Percentiles rank a stretch among this genome's conserved stretches.
These are phyloP conservation scores for Cladobotryum protrusum DNA, from an alignment of 2,329 filamentous ascomycete genomes.

Conservation along the genomic window DNA sequence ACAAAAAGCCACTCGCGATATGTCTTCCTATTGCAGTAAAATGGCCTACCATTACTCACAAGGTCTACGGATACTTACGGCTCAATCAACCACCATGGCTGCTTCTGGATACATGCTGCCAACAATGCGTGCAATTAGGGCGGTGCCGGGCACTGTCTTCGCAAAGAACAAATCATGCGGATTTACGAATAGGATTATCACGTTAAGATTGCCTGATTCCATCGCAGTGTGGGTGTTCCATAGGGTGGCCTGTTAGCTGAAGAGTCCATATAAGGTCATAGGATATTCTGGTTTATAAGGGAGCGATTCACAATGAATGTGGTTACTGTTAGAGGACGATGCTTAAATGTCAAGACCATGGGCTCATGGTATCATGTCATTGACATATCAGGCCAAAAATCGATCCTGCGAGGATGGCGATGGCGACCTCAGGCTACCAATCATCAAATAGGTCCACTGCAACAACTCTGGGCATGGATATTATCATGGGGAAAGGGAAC, in stretches of 20 bases:
- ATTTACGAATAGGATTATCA: too few species aligned
- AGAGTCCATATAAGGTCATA: too few species aligned
- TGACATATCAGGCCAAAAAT: not conserved
- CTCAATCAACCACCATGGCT: too few species aligned
- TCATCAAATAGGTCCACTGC: not conserved
- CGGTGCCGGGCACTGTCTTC: too few species aligned
- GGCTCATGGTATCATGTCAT: constrained; percentile 4
- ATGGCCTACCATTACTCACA: not conserved
- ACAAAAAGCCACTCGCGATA: not conserved
- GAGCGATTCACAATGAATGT: not conserved
- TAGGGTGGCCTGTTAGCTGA: too few species aligned
- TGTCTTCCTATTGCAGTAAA: not conserved
- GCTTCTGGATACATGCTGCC: too few species aligned
- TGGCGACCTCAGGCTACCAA: not conserved
- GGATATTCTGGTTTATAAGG: too few species aligned
- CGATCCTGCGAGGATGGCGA: not conserved
- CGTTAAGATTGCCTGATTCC: too few species aligned
- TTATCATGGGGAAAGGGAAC: not conserved
- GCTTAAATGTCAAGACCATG: not conserved
- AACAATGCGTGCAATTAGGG: too few species aligned
- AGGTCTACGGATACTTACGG: too few species aligned
- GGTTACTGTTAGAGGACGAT: not conserved
- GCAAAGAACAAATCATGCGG: too few species aligned
- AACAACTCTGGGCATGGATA: not conserved
- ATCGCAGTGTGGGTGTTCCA: too few species aligned